A percentile compares a stretch with the other conserved stretches of the same genome.
phyloP scores from a whole-genome alignment of 1,139 yeast species.

The Debaryomyces psychrophilus region DNA sequence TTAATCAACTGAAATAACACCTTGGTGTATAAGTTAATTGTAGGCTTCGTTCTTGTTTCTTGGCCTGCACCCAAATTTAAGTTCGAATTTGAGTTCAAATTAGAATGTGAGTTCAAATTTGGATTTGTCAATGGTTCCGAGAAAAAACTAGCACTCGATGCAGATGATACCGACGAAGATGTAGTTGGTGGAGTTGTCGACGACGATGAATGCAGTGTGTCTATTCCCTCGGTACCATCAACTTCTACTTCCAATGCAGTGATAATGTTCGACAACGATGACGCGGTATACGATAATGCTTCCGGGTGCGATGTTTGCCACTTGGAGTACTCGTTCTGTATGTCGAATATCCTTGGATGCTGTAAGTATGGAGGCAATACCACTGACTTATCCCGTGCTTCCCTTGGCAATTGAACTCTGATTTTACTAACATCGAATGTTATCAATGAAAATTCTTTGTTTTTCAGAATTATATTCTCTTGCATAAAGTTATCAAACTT shows the following conservation, averaged over 20 bases:
- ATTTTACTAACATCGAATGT: conserved; percentile 69
- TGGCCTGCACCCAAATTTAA: background rate
- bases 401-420: conserved; percentile 77
- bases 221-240: conserved; percentile 19
- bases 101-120: background rate
- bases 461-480: conserved; percentile 42
- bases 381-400: conserved; percentile 76
- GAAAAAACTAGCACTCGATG: conserved; percentile 12
- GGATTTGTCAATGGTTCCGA: conserved; percentile 10
- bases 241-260: conserved; percentile 61
- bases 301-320: conserved; percentile 72
- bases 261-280: conserved; percentile 55
- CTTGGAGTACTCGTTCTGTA: conserved; percentile 69
- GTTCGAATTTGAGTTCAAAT: conserved; percentile 4
- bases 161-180: conserved; percentile 11
- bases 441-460: conserved; percentile 65
- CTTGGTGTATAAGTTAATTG: conserved; percentile 34
- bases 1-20: conserved; percentile 55
- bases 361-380: conserved; percentile 74
- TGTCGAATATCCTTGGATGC: conserved; percentile 76
- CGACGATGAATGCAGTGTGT: conserved; percentile 10
- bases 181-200: conserved; percentile 9
- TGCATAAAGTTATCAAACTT: conserved; percentile 55
- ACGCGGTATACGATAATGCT: conserved; percentile 52
- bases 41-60: conserved; percentile 20